Base-by-base conservation (phyloP, 768 basidiomycete species). In the Lactarius trivialis region DNA sequence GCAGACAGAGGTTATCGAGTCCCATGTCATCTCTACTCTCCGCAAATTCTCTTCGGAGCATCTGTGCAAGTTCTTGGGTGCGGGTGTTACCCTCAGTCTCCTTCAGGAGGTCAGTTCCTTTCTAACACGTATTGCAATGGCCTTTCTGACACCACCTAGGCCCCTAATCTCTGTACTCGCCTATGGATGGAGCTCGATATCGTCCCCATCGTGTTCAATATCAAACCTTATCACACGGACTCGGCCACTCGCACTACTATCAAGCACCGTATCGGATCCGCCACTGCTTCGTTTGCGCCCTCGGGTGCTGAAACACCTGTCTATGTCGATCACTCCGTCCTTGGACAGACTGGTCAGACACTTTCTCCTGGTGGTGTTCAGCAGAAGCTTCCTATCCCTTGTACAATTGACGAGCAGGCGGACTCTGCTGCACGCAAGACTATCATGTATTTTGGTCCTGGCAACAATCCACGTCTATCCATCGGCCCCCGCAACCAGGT, bases 401-500 rank as follows among this genome's bases (percentile, higher is more conserved):
- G 89, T 64, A 90, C 88, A 19, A 76, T 91, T 19, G 89, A 90
- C 65, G 89, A 92, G 68, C 91, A 92, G 73, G 87, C 89, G 32
- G 91, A 93, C 69, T 90, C 89, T 39, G 91, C 89, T 6, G 91
- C 86, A 36, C 86, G 91, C 71, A 93, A 93, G 72, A 85, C 84
- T 69, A 73, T 92, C 71, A 86, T 91, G 88, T 83, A 86, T 73
- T 91, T 83, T 68, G 89, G 89, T 21, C 89, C 90, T 21, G 80
- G 79, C 68, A 91, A 92, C 76, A 91, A 90, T 73, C 91, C 91
- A 26, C 86, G 91, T 67, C 80, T 93, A 30, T 82, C 76, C 71
- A 92, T 93, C 70, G 91, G 87, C 6, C 81, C 88, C 51, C 85
- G 89, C 66, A 92, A 95, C 73, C 88, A 90, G 68, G 93, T 95